Evolutionary conservation across 2,329 filamentous ascomycete species (phyloP).

Genomic region (Sporothrix euskadiensis): DNA sequence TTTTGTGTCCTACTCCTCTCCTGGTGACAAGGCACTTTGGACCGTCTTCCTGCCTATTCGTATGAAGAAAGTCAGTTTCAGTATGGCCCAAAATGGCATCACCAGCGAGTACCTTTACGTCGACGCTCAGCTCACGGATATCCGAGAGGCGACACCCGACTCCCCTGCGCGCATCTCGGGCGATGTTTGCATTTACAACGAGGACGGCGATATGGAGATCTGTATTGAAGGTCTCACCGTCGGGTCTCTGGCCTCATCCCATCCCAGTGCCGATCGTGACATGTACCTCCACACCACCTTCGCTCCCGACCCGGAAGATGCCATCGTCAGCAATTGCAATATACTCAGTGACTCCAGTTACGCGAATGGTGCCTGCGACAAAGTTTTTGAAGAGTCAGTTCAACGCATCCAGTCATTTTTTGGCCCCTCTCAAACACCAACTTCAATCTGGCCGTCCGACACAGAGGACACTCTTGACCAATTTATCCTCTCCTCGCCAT

Average conservation of each 20-base stretch:
- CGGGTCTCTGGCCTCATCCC: slow-evolving; percentile 38
- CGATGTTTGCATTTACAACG: slow-evolving; percentile 43
- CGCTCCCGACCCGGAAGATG: slow-evolving; percentile 46
- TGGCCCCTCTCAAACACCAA: no score
- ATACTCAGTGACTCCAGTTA: not conserved
- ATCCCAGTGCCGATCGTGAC: slow-evolving; percentile 40
- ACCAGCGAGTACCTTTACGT: slow-evolving; percentile 34
- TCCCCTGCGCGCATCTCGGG: slow-evolving; percentile 39
- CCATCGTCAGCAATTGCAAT: slow-evolving; percentile 37
- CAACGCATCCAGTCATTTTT: slow-evolving; percentile 1
- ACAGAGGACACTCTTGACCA: not conserved
- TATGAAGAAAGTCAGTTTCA: slow-evolving; percentile 44
- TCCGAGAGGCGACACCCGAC: slow-evolving; percentile 33
- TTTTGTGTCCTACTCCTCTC: slow-evolving; percentile 45
- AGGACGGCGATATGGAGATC: slow-evolving; percentile 38
- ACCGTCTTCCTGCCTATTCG: slow-evolving; percentile 45
- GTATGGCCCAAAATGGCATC: slow-evolving; percentile 35
- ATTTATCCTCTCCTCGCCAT: slow-evolving; percentile 14
- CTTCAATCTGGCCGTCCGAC: slow-evolving; percentile 12
- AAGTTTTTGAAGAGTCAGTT: slow-evolving; percentile 1
- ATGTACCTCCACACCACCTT: slow-evolving; percentile 42
- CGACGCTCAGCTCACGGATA: slow-evolving; percentile 40
- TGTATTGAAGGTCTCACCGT: slow-evolving; percentile 41
- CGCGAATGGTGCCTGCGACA: slow-evolving; percentile 13
- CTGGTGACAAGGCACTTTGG: slow-evolving; percentile 47